Base-by-base conservation (phyloP, 768 basidiomycete species). In the Cystobasidium onofrii region DNA sequence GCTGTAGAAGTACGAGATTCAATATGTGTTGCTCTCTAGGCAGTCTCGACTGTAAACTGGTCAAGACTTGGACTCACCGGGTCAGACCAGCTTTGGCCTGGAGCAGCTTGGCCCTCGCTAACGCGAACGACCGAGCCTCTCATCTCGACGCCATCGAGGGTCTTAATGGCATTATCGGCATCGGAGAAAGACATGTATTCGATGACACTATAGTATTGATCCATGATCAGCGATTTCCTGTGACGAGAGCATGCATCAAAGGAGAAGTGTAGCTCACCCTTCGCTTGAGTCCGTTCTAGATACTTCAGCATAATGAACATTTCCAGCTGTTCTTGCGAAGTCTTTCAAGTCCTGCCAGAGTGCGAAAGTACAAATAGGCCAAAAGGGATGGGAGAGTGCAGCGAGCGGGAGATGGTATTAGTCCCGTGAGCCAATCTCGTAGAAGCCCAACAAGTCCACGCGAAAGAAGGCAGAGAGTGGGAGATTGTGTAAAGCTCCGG, bases 261-360 rank as follows among this genome's bases (percentile, higher is more conserved):
- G 20, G 29, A 23, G 29, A 55, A n/a, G n/a, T 7, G 27, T 9
- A n/a, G 62, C 89, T 75, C 76, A 95, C 95, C 94, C 94, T 84
- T 92, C 89, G 41, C 89, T 90, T 29, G 90, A 87, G 75, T 81
- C 81, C 79, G 92, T 89, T 52, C 92, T 89, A 80, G 96, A 93
- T 75, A 98, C 89, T 79, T 98, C 95, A 57, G 94, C 92, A 78
- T 90, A 97, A 27, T 90, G 91, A 71, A 97, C 92, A 79, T 88
- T 90, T 50, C 92, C 93, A 62, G 91, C 92, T 80, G 95, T 90
- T 75, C 94, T 90, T 76, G 94, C 94, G 75, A 94, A 98, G 80
- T 98, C 94, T 82, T 98, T 98, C 80, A 98, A 84, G 81, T 98
- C 94, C 95, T 97, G 79, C 69, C 33, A 71, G 12, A 50, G 9